Evolutionary conservation across 1,284 basidiomycete species (phyloP).

Genomic region (Trametes polyzona): DNA sequence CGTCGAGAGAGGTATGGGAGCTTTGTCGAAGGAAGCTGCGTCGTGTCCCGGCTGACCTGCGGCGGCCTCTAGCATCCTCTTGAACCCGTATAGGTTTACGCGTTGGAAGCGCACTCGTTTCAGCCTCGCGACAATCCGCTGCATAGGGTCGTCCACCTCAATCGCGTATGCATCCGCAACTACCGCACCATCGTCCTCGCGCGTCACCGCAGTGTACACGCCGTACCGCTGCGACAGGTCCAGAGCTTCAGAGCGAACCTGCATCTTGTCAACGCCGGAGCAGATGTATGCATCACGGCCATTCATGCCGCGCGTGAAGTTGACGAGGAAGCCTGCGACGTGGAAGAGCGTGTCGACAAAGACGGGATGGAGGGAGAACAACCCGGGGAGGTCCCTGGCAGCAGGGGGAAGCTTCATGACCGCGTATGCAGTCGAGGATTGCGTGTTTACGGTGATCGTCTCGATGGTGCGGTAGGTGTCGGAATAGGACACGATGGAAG

Average conservation of each 20-base stretch:
- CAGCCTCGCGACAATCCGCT: slow-evolving; percentile 53
- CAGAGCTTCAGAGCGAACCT: slow-evolving; percentile 46
- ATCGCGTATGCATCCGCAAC: slow-evolving; percentile 57
- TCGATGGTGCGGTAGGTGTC: slow-evolving; percentile 60
- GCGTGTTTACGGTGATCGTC: slow-evolving; percentile 51
- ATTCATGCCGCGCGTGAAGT: slow-evolving; percentile 51
- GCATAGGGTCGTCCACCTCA: slow-evolving; percentile 34
- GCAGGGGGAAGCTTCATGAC: slow-evolving; percentile 45
- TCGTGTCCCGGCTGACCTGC: slow-evolving; percentile 26
- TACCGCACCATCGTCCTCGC: slow-evolving; percentile 44
- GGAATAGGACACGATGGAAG: slow-evolving; percentile 69
- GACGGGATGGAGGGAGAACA: slow-evolving; percentile 52
- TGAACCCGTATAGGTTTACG: slow-evolving; percentile 52
- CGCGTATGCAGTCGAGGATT: slow-evolving; percentile 58
- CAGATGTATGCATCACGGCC: slow-evolving; percentile 62
- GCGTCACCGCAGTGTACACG: slow-evolving; percentile 54
- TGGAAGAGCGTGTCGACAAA: slow-evolving; percentile 72
- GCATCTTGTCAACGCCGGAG: slow-evolving; percentile 52
- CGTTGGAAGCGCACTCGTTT: slow-evolving; percentile 61
- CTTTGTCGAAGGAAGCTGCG: slow-evolving; percentile 4
- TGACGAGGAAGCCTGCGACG: slow-evolving; percentile 68
- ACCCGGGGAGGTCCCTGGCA: slow-evolving; percentile 36
- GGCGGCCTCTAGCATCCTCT: slow-evolving; percentile 43
- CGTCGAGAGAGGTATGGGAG: too few relatives aligned
- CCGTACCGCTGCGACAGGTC: slow-evolving; percentile 48